Evolutionary conservation across 2,329 filamentous ascomycete genomes (phyloP), one percentile per base, ranked within the genome.

Genomic region (Geoglossum cookeanum): DNA sequence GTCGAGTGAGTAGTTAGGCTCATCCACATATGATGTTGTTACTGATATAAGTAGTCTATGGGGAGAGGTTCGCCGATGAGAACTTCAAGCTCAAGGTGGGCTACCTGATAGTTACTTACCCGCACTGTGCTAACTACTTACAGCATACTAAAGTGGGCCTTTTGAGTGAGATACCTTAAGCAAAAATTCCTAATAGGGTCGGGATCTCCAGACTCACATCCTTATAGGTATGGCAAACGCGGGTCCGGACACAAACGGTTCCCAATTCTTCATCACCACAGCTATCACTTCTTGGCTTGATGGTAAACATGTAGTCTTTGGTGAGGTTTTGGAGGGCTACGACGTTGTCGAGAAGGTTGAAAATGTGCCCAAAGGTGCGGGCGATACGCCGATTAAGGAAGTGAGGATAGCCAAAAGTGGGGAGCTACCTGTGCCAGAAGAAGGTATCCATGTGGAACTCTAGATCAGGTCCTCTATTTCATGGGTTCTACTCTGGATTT

Each of bases 381-480:
- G 79, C 64, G 85, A 90, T 74, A 85, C 81, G 73, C 87, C 87
- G 32, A 68, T 69, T 61, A 72, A 82, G 72, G 68, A 75, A 22
- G 76, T 92, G 72, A 90, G 82, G 76, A 88, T 94, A 67, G 78
- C 70, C 69, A 87, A 89, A 79, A 87, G 84, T 72, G 87, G 87
- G 71, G 86, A 91, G 77, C 75, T 92, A 65, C 78, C 83, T 70
- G 83, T 90, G 63, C 84, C 86, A 69, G 76, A 81, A 76, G 87
- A 92, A 92, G 87, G 87, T 92, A 91, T 88, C 76, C 85, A 89
- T 74, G 79, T 83, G 74, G 87, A 92, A 75, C 85, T 92, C 72
- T 92, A 84, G 79, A 75, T 73, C 33, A 51, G 68, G 63, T 61
- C 60, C 62, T 62, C 62, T 62, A 59, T 65, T 64, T 62, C 63